Evolutionary conservation across 192 early-diverging fungal genomes (phyloP), one percentile per base, ranked within the genome.

Genomic region (Gryganskiella cystojenkinii): DNA sequence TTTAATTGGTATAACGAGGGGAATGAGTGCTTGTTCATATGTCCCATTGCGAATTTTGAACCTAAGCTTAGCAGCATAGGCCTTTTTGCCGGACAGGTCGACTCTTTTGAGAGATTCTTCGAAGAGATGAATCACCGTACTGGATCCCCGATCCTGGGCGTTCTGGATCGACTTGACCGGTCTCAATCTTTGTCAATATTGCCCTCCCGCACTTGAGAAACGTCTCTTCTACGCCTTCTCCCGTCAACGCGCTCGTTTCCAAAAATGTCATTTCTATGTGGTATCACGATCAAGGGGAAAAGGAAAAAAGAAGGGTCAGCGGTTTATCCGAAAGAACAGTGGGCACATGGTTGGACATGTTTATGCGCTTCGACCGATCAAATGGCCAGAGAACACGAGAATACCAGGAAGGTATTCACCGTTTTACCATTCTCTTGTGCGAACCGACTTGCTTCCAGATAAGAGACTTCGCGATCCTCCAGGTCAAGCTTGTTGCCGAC

Each of bases 401-500:
- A 9, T 52, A 24, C 17, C 4, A 2, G 19, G 25, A 24, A 37
- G 20, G 24, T 15, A 0, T 27, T 14, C 10, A 27, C n/a, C n/a
- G n/a, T n/a, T 71, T 45, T 82, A 78, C 74, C 70, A 43, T 82
- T 78, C 37, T 87, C 84, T 52, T 88, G 83, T 51, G 86, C 82
- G 56, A 85, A 88, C 20, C 67, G 79, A 61, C 83, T 85, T 42
- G 85, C 87, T 64, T 85, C 83, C 17, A 85, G 57, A 61, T 83
- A 82, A 10, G 83, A 78, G 3, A 86, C 87, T 64, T 85, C 81
- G 6, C 85, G 70, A 45, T 86, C 83, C 24, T 84, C 87, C n/a
- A 74, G 50, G 66, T 89, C 88, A 42, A 80, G 64, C 61, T 94
- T 94, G 65, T 93, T 92, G 8, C 93, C 93, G 1, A 94, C 89